These are phyloP conservation scores for Russula dissimulans DNA, from an alignment of 768 basidiomycete genomes.

Conservation along the genomic window DNA sequence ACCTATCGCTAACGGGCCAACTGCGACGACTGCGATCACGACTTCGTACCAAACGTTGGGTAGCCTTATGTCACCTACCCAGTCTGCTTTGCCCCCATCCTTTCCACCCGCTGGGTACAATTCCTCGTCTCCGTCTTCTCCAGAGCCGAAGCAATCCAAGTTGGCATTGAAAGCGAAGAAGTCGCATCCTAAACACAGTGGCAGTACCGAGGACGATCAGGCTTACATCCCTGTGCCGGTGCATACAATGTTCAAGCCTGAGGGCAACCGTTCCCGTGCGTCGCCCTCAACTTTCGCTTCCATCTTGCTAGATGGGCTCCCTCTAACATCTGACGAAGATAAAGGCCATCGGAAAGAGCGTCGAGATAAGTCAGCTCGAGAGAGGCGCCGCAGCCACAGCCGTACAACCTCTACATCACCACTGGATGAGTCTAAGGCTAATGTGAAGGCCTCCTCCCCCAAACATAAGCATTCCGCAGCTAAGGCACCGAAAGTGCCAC, in stretches of 20 bases:
- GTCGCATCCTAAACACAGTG: conserved; percentile 37
- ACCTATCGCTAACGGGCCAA: conserved; percentile 72
- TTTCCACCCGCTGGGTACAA: conserved; percentile 14
- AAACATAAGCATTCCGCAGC: conserved; percentile 8
- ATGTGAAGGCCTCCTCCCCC: conserved; percentile 5
- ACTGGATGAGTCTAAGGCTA: conserved; percentile 4
- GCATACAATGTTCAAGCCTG: conserved; percentile 51
- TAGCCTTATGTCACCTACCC: conserved; percentile 36
- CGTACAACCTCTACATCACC: neutral
- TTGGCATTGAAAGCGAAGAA: conserved; percentile 64
- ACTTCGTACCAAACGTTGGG: conserved; percentile 69
- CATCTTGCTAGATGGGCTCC: conserved; percentile 13
- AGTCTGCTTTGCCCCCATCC: conserved; percentile 22
- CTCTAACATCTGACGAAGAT: conserved; percentile 19
- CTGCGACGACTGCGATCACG: conserved; percentile 79
- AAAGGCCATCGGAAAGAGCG: conserved; percentile 17
- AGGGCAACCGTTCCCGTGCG: conserved; percentile 51
- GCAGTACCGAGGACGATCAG: conserved; percentile 33
- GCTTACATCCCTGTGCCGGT: conserved; percentile 27
- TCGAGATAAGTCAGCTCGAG: conserved; percentile 7
- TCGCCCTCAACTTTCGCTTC: conserved; percentile 65
- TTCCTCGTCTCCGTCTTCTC: conserved; percentile 19
- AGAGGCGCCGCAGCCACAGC: conserved; percentile 7
- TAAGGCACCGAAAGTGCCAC: neutral
- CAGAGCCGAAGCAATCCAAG: conserved; percentile 52